Percentiles rank a stretch among this genome's conserved stretches.
These are phyloP conservation scores for Dioscorea alata DNA, from an alignment of 106 monocot genomes.

Conservation along the genomic window DNA sequence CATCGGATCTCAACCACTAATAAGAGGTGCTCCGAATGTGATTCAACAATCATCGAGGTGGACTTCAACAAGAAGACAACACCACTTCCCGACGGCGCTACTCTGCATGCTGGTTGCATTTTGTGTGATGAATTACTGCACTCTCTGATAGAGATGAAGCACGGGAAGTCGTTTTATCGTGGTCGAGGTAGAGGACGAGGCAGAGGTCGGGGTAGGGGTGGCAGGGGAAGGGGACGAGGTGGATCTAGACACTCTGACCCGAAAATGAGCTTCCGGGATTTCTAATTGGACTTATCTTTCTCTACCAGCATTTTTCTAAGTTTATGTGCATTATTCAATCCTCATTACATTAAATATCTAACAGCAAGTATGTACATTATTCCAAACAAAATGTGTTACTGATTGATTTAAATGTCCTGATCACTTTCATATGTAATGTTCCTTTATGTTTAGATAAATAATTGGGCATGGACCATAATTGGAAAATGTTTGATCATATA, in stretches of 20 bases:
- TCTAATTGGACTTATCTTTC: conserved; percentile 19
- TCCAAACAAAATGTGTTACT: no score
- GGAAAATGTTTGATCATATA: no score
- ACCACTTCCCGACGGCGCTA: conserved; percentile 59
- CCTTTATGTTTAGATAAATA: no score
- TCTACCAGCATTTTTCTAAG: background rate
- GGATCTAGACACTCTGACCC: conserved; percentile 54
- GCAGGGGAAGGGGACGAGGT: conserved; percentile 42
- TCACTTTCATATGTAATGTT: no score
- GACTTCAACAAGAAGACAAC: conserved; percentile 95
- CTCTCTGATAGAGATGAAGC: conserved; percentile 86
- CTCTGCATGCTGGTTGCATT: conserved; percentile 75
- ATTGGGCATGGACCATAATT: no score
- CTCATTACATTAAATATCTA: no score
- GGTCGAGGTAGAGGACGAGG: conserved; percentile 58
- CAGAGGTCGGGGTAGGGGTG: conserved; percentile 38
- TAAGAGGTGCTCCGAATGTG: conserved; percentile 63
- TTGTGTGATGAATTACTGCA: conserved; percentile 90
- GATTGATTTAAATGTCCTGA: no score
- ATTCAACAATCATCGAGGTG: conserved; percentile 78
- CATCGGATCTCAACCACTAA: conserved; percentile 69
- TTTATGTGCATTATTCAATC: no score
- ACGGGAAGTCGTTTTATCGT: conserved; percentile 59
- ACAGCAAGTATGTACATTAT: no score
- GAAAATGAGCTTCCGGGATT: conserved; percentile 96